phyloP scores from a whole-genome alignment of 768 basidiomycete species.

The Boletus sensibilis region DNA sequence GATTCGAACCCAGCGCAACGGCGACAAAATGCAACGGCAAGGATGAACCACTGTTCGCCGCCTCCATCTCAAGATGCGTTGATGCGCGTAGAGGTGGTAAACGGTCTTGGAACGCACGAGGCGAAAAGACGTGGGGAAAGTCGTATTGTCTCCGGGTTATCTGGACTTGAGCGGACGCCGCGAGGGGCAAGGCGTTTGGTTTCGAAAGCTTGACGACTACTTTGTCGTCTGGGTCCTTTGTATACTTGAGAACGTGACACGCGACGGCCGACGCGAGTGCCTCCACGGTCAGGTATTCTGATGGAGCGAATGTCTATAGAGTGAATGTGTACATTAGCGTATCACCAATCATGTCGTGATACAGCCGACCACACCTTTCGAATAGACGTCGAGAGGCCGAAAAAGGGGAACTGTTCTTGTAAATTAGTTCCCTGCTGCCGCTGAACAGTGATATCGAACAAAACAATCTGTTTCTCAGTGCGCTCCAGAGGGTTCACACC shows the following conservation, averaged over 20 bases:
- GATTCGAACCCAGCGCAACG: conserved; percentile 86
- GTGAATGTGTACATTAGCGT: background rate
- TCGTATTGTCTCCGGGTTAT: conserved; percentile 47
- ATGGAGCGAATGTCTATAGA: conserved; percentile 44
- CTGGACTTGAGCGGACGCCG: conserved; percentile 61
- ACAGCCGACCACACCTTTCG: background rate
- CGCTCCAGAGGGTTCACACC: conserved; percentile 72
- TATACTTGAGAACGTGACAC: conserved; percentile 39
- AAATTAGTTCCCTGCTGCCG: background rate
- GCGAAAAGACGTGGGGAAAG: conserved; percentile 27
- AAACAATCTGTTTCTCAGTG: conserved; percentile 58
- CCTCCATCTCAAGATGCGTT: background rate
- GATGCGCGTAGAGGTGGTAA: background rate
- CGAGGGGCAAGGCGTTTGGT: conserved; percentile 67
- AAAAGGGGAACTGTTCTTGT: conserved; percentile 13
- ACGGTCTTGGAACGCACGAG: background rate
- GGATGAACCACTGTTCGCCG: too few species aligned
- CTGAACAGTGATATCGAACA: conserved; percentile 46
- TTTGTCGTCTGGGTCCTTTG: conserved; percentile 16
- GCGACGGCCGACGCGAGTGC: conserved; percentile 62
- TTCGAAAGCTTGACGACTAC: conserved; percentile 66
- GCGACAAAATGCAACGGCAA: conserved; percentile 42
- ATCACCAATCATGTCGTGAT: background rate
- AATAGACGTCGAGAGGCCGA: conserved; percentile 34
- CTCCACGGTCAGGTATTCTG: conserved; percentile 65